Evolutionary conservation across 139 green algal species (phyloP).

Genomic region (Chlamydomonas asymmetrica): DNA sequence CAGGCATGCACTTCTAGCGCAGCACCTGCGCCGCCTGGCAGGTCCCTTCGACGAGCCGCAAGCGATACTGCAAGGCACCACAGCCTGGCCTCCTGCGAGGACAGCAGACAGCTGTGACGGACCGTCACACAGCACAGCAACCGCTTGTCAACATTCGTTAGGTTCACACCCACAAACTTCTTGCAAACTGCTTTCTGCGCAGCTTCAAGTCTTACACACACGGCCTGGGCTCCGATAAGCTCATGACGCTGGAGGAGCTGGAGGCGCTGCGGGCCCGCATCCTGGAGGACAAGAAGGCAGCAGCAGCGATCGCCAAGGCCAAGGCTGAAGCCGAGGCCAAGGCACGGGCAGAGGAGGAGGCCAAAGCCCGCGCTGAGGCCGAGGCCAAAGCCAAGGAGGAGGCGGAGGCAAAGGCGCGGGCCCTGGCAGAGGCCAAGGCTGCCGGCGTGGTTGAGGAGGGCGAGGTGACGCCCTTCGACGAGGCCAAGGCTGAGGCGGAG

Average conservation of each 20-base stretch:
- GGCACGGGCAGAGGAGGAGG: not conserved
- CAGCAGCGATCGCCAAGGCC: not conserved
- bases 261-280: conserved; percentile 23
- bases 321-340: too few species aligned
- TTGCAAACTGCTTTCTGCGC: not conserved
- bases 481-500: not conserved
- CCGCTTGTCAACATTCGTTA: too few species aligned
- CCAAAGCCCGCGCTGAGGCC: conserved; percentile 9
- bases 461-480: too few species aligned
- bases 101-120: too few species aligned
- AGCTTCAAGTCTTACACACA: conserved; percentile 29
- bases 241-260: conserved; percentile 38
- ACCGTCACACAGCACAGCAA: too few species aligned
- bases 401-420: conserved; percentile 1
- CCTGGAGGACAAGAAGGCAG: conserved; percentile 23
- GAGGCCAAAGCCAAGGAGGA: not conserved
- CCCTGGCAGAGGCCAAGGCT: conserved; percentile 7
- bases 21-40: too few species aligned
- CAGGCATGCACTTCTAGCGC: too few species aligned
- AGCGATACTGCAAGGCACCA: too few species aligned
- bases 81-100: too few species aligned
- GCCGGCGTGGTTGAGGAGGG: conserved; percentile 4
- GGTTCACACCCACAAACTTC: too few species aligned
- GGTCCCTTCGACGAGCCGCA: too few species aligned
- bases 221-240: conserved; percentile 16